These are phyloP conservation scores for Knufia fluminis DNA, from an alignment of 2,329 filamentous ascomycete genomes.

Conservation along the genomic window DNA sequence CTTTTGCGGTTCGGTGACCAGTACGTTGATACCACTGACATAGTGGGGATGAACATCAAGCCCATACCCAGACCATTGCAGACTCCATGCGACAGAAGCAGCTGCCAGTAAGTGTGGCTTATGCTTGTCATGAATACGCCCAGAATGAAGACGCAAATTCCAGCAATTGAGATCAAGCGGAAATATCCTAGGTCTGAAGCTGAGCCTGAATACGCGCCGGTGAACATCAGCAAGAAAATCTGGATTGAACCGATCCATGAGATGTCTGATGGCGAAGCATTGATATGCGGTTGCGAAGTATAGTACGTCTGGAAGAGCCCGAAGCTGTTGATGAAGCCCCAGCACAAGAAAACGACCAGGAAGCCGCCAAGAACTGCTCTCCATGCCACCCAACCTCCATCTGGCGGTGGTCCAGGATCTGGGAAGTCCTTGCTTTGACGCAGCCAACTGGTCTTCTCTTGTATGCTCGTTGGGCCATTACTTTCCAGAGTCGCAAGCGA, in stretches of 20 bases:
- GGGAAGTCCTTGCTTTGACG: slow-evolving; percentile 8
- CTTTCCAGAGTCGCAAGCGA: not conserved
- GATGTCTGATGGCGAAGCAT: slow-evolving; percentile 30
- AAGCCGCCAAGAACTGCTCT: slow-evolving; percentile 27
- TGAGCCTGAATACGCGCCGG: slow-evolving; percentile 35
- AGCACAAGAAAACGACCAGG: slow-evolving; percentile 28
- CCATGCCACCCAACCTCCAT: slow-evolving; percentile 29
- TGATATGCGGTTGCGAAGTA: slow-evolving; percentile 22
- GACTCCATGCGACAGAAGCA: slow-evolving; percentile 44
- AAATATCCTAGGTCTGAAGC: slow-evolving; percentile 35
- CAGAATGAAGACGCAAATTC: slow-evolving; percentile 36
- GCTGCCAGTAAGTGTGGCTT: slow-evolving; percentile 41
- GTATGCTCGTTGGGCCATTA: not conserved
- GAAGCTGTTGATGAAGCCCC: slow-evolving; percentile 23
- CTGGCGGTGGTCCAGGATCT: slow-evolving; percentile 18
- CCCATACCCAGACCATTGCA: slow-evolving; percentile 49
- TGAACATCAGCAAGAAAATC: slow-evolving; percentile 35
- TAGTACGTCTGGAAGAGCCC: slow-evolving; percentile 25
- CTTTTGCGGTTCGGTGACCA: slow-evolving; percentile 48
- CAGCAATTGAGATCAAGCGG: slow-evolving; percentile 34
- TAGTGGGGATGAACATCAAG: slow-evolving; percentile 46
- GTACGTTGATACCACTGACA: slow-evolving; percentile 51
- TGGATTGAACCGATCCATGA: slow-evolving; percentile 45
- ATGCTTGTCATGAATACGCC: slow-evolving; percentile 45
- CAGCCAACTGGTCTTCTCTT: slow-evolving; percentile 1